A percentile compares a stretch with the other conserved stretches of the same genome.
phyloP scores from a whole-genome alignment of 1,284 basidiomycete species.

The Austroboletus novae-zelandiae region DNA sequence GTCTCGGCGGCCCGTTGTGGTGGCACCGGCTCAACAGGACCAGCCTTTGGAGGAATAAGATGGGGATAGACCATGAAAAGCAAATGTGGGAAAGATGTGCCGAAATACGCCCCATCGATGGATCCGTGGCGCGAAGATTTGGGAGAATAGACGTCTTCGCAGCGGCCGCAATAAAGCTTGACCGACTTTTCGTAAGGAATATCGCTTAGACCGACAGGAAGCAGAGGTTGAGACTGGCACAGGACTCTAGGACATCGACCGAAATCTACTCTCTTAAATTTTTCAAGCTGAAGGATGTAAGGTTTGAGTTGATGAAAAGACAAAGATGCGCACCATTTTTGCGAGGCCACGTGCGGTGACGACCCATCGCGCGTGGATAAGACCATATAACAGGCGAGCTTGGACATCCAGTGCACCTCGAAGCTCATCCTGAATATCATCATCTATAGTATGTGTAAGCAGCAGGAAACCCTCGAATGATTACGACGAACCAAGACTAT shows the following conservation, averaged over 20 bases:
- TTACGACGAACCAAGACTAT: slow-evolving; percentile 73
- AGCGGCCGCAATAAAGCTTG: slow-evolving; percentile 94
- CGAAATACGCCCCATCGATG: slow-evolving; percentile 96
- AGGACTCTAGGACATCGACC: slow-evolving; percentile 94
- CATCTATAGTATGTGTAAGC: slow-evolving; percentile 47
- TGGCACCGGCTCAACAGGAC: slow-evolving; percentile 50
- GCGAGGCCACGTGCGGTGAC: slow-evolving; percentile 89
- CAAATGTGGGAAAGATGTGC: slow-evolving; percentile 94
- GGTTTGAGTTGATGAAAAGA: slow-evolving; percentile 1
- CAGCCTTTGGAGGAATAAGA: slow-evolving; percentile 82
- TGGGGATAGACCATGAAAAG: slow-evolving; percentile 93
- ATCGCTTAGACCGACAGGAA: slow-evolving; percentile 94
- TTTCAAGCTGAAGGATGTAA: slow-evolving; percentile 68
- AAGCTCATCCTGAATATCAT: slow-evolving; percentile 77
- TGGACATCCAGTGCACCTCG: slow-evolving; percentile 86
- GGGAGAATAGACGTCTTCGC: slow-evolving; percentile 95
- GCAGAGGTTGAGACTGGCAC: slow-evolving; percentile 87
- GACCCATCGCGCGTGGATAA: slow-evolving; percentile 97
- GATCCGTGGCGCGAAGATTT: slow-evolving; percentile 93
- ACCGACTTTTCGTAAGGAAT: slow-evolving; percentile 95
- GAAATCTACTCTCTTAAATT: slow-evolving; percentile 96
- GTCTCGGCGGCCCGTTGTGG: slow-evolving; percentile 29
- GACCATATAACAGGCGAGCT: slow-evolving; percentile 87
- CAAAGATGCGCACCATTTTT: slow-evolving; percentile 78
- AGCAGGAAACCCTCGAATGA: neutral